These are phyloP conservation scores for Hibiscus tridactylites DNA, from an alignment of 345 rosid species.

Conservation along the genomic window DNA sequence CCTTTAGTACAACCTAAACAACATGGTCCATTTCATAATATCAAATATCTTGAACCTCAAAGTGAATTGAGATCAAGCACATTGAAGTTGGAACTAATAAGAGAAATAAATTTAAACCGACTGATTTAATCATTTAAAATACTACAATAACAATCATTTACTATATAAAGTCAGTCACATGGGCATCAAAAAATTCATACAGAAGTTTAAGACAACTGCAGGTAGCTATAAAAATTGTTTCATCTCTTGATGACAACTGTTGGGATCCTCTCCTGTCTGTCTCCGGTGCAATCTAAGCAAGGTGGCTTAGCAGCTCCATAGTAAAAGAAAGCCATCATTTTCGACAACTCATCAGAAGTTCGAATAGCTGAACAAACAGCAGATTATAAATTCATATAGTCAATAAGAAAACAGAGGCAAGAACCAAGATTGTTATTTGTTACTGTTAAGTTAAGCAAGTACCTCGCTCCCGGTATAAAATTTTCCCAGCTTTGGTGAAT, in stretches of 20 bases:
- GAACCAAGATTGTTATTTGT: background rate
- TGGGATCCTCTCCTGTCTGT: slow-evolving; percentile 52
- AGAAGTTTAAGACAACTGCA: background rate
- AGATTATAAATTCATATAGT: slow-evolving; percentile 3
- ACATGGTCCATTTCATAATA: background rate
- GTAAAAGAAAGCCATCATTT: slow-evolving; percentile 84
- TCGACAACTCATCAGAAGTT: slow-evolving; percentile 69
- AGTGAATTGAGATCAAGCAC: too few species aligned
- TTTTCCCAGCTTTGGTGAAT: slow-evolving; percentile 83
- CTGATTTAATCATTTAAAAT: background rate
- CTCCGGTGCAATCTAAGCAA: slow-evolving; percentile 28
- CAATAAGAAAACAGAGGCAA: background rate
- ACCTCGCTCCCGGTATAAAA: slow-evolving; percentile 83
- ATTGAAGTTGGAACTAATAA: too few species aligned
- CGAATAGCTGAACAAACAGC: slow-evolving; percentile 36
- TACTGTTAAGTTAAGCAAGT: background rate
- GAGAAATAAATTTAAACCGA: too few species aligned
- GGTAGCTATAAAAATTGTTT: background rate
- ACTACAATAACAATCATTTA: background rate
- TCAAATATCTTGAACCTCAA: too few species aligned
- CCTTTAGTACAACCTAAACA: background rate
- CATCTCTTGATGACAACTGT: slow-evolving; percentile 22
- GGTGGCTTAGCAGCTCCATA: slow-evolving; percentile 86
- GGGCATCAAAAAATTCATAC: background rate
- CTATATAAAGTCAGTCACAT: background rate